A percentile compares a stretch with the other conserved stretches of the same genome.
Conservation (phyloP, 169 alveolate species). For the Toxoplasma gondii region DNA sequence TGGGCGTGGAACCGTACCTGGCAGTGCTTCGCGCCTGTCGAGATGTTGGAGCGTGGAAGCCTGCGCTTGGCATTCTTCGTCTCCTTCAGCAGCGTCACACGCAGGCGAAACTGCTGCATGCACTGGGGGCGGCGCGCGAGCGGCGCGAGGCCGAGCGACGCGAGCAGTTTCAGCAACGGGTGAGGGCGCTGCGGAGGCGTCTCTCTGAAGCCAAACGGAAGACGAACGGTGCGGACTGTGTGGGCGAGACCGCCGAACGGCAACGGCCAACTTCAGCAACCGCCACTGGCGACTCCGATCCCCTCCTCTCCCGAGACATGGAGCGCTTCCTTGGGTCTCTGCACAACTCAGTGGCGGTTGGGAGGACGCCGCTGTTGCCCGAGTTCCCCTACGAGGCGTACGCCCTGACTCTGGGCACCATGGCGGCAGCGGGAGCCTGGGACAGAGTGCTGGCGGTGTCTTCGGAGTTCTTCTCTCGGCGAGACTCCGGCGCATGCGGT, state of each 20-base stretch:
- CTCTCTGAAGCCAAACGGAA: background rate
- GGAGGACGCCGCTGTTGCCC: background rate
- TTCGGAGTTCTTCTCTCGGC: background rate
- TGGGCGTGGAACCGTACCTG: background rate
- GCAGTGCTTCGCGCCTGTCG: slow-evolving; percentile 12
- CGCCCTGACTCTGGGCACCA: background rate
- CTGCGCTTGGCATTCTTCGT: slow-evolving; percentile 25
- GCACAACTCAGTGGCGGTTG: background rate
- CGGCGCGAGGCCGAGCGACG: background rate
- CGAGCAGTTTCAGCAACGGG: background rate
- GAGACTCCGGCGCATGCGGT: background rate
- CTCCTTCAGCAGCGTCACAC: background rate
- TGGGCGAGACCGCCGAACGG: background rate
- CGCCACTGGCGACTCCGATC: background rate
- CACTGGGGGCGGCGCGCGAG: background rate
- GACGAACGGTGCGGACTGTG: background rate
- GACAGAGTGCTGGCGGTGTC: slow-evolving; percentile 7
- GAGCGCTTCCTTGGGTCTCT: background rate
- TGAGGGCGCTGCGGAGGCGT: background rate
- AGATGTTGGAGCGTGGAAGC: slow-evolving; percentile 19
- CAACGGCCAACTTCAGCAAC: background rate
- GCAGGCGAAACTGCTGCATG: background rate
- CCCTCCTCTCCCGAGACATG: background rate
- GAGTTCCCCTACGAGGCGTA: slow-evolving; percentile 30
- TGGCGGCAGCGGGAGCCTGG: slow-evolving; percentile 6